Evolutionary conservation across 2,329 filamentous ascomycete genomes (phyloP).

Genomic region (Neoarthrinium moseri): DNA sequence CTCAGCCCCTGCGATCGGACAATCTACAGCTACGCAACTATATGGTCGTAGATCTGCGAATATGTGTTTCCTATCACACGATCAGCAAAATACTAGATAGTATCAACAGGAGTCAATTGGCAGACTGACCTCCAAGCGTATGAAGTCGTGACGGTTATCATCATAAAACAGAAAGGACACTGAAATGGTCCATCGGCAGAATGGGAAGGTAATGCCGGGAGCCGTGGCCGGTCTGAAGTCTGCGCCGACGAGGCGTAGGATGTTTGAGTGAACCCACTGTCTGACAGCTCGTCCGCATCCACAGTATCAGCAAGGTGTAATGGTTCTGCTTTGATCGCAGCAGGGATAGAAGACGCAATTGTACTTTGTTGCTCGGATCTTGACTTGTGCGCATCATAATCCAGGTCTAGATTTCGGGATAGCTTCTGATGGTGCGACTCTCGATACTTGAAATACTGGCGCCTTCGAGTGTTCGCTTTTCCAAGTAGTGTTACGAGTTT

Average conservation of each 20-base stretch:
- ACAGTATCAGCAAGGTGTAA: conserved; percentile 1
- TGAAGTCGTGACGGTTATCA: conserved; percentile 25
- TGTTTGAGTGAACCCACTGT: conserved; percentile 23
- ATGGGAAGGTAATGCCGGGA: conserved; percentile 22
- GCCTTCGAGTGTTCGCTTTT: conserved; percentile 29
- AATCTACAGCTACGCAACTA: conserved; percentile 28
- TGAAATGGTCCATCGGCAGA: conserved; percentile 28
- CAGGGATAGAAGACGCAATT: conserved; percentile 21
- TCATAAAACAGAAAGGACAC: conserved; percentile 38
- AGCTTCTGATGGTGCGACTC: conserved; percentile 33
- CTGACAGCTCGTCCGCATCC: conserved; percentile 20
- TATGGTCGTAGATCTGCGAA: conserved; percentile 38
- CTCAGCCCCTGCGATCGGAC: conserved; percentile 16
- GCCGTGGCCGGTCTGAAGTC: conserved; percentile 10
- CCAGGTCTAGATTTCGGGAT: conserved; percentile 18
- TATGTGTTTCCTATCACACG: conserved; percentile 24
- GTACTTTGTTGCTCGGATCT: conserved; percentile 17
- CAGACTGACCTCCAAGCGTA: conserved; percentile 30
- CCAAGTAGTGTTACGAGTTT: conserved; percentile 25
- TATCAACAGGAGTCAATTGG: not conserved
- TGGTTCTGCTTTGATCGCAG: conserved; percentile 9
- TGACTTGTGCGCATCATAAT: conserved; percentile 6
- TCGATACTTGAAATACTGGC: conserved; percentile 35
- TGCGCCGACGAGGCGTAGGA: conserved; percentile 26
- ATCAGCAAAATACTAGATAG: not conserved